Evolutionary conservation across 164 flowering plant species (phyloP).

Genomic region (Berberis vulgaris): DNA sequence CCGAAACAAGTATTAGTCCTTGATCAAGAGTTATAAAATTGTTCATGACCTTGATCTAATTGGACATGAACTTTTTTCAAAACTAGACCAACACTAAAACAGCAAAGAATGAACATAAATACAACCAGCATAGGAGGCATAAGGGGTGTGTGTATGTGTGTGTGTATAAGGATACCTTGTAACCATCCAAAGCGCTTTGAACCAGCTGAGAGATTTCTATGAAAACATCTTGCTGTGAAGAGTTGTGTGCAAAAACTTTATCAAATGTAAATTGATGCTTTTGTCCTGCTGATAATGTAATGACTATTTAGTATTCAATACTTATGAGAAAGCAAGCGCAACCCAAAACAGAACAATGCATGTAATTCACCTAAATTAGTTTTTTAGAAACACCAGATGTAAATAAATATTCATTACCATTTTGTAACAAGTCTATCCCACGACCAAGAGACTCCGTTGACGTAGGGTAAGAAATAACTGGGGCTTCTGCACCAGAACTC

Average conservation of each 20-base stretch:
- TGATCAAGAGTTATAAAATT: neutral
- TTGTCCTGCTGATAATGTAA: conserved; percentile 50
- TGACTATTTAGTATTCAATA: neutral
- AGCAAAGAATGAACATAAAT: neutral
- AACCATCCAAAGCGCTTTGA: conserved; percentile 98
- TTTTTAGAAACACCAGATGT: neutral
- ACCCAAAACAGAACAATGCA: neutral
- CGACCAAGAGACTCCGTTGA: conserved; percentile 66
- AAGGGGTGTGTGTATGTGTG: neutral
- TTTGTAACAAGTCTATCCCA: conserved; percentile 69
- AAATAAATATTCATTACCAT: conserved; percentile 26
- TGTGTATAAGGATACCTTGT: conserved; percentile 48
- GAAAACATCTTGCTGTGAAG: conserved; percentile 89
- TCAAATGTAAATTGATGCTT: conserved; percentile 82
- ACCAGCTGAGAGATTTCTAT: conserved; percentile 96
- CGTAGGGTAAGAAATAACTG: conserved; percentile 60
- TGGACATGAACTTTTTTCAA: neutral
- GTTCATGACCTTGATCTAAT: neutral
- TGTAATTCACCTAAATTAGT: neutral
- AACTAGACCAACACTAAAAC: neutral
- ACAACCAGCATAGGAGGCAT: neutral
- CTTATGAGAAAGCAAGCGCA: neutral
- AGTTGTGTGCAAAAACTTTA: conserved; percentile 77
- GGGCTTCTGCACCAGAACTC: conserved; percentile 35
- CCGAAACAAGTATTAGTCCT: neutral